Evolutionary conservation across 768 basidiomycete genomes (phyloP), one percentile per base, ranked within the genome.

Genomic region (Mycena rebaudengoi): DNA sequence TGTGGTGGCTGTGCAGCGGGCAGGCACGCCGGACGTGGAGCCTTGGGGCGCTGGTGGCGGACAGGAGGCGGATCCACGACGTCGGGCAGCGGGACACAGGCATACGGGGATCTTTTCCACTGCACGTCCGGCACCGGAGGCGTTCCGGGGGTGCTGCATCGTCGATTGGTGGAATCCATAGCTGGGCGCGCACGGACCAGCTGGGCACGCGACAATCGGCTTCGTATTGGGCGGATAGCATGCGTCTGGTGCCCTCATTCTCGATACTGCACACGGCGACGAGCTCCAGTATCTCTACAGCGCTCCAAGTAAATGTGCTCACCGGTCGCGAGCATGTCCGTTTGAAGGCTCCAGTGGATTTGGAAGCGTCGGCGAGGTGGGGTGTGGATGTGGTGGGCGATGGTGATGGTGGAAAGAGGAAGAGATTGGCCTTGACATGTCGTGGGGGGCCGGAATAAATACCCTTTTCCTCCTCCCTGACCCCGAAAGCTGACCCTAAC

Each of bases 11-110:
- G 48, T 56, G 55, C 23, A 28, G 20, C 54, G 55, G 54, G 40
- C 13, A 49, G 29, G 25, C 12, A 2, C 44, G 48, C 54, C 54
- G 39, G 49, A 45, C 53, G 48, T 50, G 55, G 62, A 51, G 44
- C 7, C 32, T 26, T 20, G 28, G 40, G 3, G 40, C 25, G n/a
- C 23, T 35, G 48, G 6, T 40, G 61, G 28, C 7, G 39, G 16
- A 45, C 20, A 23, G 0, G 51, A 18, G 23, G 29, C 21, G 3
- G 4, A 11, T 39, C 18, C 6, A 20, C 56, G 37, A 25, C 20
- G 46, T 8, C 7, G 1, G 40, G 30, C 5, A 33, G 20, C 0
- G 39, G 40, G 14, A 21, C n/a, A 18, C 39, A 49, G 14, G 26
- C 33, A 18, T 46, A 40, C 18, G 44, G 32, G 2, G 28, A 33